Base-by-base conservation (phyloP, 2,329 filamentous ascomycete species). In the Lizonia empirigonia region DNA sequence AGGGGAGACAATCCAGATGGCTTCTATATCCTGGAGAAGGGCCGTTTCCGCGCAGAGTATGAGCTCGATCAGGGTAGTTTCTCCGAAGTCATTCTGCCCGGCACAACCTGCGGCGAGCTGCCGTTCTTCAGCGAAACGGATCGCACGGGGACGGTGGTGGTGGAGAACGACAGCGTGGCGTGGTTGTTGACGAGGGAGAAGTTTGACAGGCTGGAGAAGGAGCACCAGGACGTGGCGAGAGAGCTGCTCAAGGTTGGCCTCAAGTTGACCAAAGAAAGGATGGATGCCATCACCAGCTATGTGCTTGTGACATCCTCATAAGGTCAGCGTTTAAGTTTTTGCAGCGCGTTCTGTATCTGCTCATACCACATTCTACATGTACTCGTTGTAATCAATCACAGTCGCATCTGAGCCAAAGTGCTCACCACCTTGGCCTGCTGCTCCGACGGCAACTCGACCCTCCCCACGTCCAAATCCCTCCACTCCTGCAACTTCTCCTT, bases 121-220 rank as follows among this genome's bases (percentile, higher is more conserved):
- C 94, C 94, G 0, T 99, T 99, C 77, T 99, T 99, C 76, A 91
- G 88, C 2, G 90, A 95, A 66, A 97, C 93, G 1, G 80, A 84
- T 44, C 83, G 94, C 15, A 97, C 92, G 4, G 91, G 91, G 1
- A 96, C 89, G 0, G 91, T 95, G 9, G 80, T 86, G 34, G 90
- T 90, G 1, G 92, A 97, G 70, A 82, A 86, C 45, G 87, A 93
- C 61, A 89, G 87, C 55, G 85, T 94, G 0, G 85, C 88, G 5
- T 99, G 94, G 94, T 75, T 88, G 55, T 82, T 99, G 76, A 87
- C 88, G 50, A 76, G 78, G 10, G 82, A 86, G 36, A 80, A 81
- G 44, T 99, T 92, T 90, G 78, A 80, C 44, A 81, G 78, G 64
- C 71, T 97, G 56, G 90, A 95, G 71, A 78, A 78, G 53, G 80